These are phyloP conservation scores for Berberis thunbergii DNA, from an alignment of 164 flowering plant species.

Conservation along the genomic window DNA sequence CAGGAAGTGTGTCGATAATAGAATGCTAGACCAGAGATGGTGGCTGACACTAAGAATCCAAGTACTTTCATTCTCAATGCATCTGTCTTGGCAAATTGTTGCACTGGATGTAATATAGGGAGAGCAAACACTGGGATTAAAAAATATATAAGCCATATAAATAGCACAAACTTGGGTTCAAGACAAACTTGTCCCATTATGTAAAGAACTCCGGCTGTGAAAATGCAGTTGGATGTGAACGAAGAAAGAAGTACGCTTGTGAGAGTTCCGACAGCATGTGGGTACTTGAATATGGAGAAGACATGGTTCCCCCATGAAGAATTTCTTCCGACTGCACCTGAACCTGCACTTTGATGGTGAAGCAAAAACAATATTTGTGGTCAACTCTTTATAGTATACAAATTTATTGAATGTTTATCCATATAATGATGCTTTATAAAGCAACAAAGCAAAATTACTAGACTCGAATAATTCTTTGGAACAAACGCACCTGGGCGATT, in stretches of 20 bases:
- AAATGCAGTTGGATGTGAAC: slow-evolving; percentile 42
- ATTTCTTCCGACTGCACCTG: not conserved
- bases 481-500: slow-evolving; percentile 12
- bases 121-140: slow-evolving; percentile 40
- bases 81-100: slow-evolving; percentile 30
- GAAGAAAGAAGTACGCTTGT: slow-evolving; percentile 33
- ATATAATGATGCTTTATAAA: no score
- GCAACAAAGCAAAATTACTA: no score
- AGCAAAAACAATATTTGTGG: no score
- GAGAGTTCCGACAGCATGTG: slow-evolving; percentile 44
- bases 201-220: slow-evolving; percentile 39
- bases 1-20: slow-evolving; percentile 23
- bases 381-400: no score
- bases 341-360: not conserved
- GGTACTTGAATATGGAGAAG: slow-evolving; percentile 30
- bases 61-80: slow-evolving; percentile 50
- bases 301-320: slow-evolving; percentile 7
- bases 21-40: slow-evolving; percentile 42
- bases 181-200: slow-evolving; percentile 39
- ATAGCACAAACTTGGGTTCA: slow-evolving; percentile 19
- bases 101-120: slow-evolving; percentile 43
- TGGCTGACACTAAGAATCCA: slow-evolving; percentile 31
- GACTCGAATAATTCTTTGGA: not conserved
- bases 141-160: slow-evolving; percentile 48
- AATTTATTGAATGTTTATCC: no score